Conservation (phyloP, 164 flowering plant genomes). For the Stephania japonica region DNA sequence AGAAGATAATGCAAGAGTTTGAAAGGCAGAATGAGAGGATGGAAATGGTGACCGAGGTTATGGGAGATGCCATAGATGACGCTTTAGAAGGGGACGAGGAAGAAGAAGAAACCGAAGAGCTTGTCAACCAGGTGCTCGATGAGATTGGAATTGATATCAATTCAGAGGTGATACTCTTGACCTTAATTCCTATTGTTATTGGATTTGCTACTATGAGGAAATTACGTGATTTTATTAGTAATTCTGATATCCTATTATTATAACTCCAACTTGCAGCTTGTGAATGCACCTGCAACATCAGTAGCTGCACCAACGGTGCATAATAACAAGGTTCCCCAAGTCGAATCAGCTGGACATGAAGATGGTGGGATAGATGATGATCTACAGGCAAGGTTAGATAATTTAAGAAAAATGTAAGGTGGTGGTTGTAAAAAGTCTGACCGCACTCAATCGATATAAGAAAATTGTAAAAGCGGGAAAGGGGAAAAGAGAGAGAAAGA, state of each 20-base stretch:
- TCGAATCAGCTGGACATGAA: conserved; percentile 46
- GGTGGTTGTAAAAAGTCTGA: neutral
- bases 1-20: conserved; percentile 80
- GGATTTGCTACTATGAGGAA: neutral
- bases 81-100: conserved; percentile 91
- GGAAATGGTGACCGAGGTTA: conserved; percentile 78
- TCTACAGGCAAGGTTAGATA: conserved; percentile 74
- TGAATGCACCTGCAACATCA: conserved; percentile 63
- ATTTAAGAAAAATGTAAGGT: conserved; percentile 61
- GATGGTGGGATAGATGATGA: conserved; percentile 63
- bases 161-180: conserved; percentile 42
- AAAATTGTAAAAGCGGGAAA: neutral
- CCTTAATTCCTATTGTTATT: neutral
- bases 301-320: conserved; percentile 59
- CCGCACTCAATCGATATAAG: neutral
- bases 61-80: conserved; percentile 87
- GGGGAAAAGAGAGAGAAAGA: neutral
- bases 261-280: conserved; percentile 39
- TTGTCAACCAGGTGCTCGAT: conserved; percentile 77
- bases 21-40: conserved; percentile 85
- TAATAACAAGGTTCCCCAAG: conserved; percentile 54
- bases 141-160: conserved; percentile 77
- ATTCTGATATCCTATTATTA: neutral
- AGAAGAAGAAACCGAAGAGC: conserved; percentile 81
- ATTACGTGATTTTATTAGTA: neutral